These are phyloP conservation scores for Amylostereum areolatum DNA, from an alignment of 1,284 basidiomycete species.

Conservation along the genomic window DNA sequence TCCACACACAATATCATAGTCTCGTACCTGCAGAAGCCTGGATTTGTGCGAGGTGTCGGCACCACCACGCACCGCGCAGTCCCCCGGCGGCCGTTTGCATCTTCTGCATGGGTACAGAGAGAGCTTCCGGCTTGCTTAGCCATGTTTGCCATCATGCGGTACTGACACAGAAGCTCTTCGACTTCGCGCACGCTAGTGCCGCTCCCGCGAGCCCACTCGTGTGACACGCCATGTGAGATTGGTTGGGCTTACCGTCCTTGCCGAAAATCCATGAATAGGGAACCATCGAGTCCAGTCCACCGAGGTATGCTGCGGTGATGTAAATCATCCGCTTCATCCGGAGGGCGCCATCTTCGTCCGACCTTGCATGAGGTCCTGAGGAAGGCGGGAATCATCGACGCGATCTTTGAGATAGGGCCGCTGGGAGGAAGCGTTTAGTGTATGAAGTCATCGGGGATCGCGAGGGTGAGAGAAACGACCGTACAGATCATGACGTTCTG, in stretches of 20 bases:
- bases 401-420: constrained; percentile 97
- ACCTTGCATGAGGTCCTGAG: constrained; percentile 83
- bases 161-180: constrained; percentile 92
- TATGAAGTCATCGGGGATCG: not conserved
- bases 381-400: constrained; percentile 97
- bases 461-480: constrained; percentile 19
- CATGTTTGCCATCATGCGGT: constrained; percentile 97
- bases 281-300: constrained; percentile 95
- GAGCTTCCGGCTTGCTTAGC: constrained; percentile 94
- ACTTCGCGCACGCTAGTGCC: constrained; percentile 97
- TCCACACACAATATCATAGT: constrained; percentile 1
- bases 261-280: constrained; percentile 78
- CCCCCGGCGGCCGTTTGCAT: constrained; percentile 84
- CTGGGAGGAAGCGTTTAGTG: constrained; percentile 31
- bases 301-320: constrained; percentile 94
- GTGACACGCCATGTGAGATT: constrained; percentile 83
- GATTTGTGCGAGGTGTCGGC: constrained; percentile 88
- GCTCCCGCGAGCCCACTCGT: constrained; percentile 89
- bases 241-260: constrained; percentile 77
- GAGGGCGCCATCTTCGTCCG: constrained; percentile 85
- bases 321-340: constrained; percentile 98
- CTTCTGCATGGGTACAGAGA: constrained; percentile 84
- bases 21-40: constrained; percentile 79
- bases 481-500: constrained; percentile 96
- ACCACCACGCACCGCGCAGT: constrained; percentile 79